Base-by-base conservation (phyloP, 2,329 filamentous ascomycete species). In the Phialocephala sp. region DNA sequence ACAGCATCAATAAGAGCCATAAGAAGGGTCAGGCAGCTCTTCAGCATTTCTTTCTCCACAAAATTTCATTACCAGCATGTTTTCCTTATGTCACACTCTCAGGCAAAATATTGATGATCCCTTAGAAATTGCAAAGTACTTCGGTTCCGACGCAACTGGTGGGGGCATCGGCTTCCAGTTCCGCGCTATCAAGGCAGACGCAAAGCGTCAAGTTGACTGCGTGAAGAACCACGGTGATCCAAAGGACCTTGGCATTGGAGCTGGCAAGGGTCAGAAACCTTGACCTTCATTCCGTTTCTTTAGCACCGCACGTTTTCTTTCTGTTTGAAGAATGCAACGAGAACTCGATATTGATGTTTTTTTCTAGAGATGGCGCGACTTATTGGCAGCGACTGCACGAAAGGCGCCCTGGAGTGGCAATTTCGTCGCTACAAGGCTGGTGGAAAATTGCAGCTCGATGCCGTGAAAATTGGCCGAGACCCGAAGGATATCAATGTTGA, bases 101-200 rank as follows among this genome's bases (percentile, higher is more conserved):
- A 65, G 57, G 18, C 24, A 35, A 24, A 14, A 58, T 63, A 59
- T 69, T 73, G 59, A 71, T 47, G n/a, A 20, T 12, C 58, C 68
- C 47, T 43, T 52, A 89, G 86, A 87, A 52, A 87, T 89, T 59
- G 82, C 84, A 66, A 85, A 82, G 66, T 83, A 84, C 75, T 89
- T 86, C 68, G 86, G 86, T 32, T 63, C n/a, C 1, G 85, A 86
- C 64, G 86, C 84, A 3, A 89, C 86, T 0, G 73, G 80, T 0
- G 81, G 81, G 22, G 87, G 87, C 9, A 82, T 89, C n/a, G 81
- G 83, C 69, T 89, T 86, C 73, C 86, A 88, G 71, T 87, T 89
- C 72, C 82, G 86, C 0, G 67, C 74, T 27, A 82, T 88, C 76
- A 87, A 86, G 75, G 79, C 79, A 41, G 80, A 86, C 36, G 85